Base-by-base conservation (phyloP, 2,329 filamentous ascomycete species). In the Thermothelomyces thermophilus region DNA sequence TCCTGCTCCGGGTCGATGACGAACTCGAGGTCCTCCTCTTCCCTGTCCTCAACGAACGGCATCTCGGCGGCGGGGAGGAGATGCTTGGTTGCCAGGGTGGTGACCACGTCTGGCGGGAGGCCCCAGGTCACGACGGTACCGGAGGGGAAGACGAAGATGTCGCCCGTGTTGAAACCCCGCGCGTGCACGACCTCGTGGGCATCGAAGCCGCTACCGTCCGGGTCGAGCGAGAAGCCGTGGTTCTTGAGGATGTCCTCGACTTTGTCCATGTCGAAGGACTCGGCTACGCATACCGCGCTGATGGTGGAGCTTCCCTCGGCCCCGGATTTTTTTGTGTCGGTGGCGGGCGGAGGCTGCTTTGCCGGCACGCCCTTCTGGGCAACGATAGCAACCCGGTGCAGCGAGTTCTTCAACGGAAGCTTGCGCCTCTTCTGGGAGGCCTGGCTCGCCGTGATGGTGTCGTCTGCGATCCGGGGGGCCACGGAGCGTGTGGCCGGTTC, bases 71-170 rank as follows among this genome's bases (percentile, higher is more conserved):
- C 90, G 0, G 82, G 78, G 17, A 87, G 76, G 11, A 97, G 74
- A 28, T 86, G 82, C 50, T 78, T 79, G 8, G 86, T 86, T 5
- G 86, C 83, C 20, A 90, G 70, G 42, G 77, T 77, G 17, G 76
- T 76, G 14, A 90, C 84, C 16, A 89, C 80, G 50, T 85, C 81
- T 53, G 89, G 79, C 1, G 88, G 84, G 1, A 96, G 75, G 5
- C 87, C 87, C 93, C 93, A 98, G 20, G 88, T 85, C 5, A 97
- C 93, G 7, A 97, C 79, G 11, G 90, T 95, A 10, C 93, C 93
- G 0, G 90, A 95, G 8, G 91, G 90, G 58, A 98, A 98, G 50
- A 98, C 84, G 64, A 97, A 97, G 44, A 97, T 82, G 68, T 98
- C 93, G 30, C 90, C 90, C 51, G 81, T 75, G 63, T 80, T 77